phyloP scores from a whole-genome alignment of 768 basidiomycete genomes.

The Auriscalpium vulgare region DNA sequence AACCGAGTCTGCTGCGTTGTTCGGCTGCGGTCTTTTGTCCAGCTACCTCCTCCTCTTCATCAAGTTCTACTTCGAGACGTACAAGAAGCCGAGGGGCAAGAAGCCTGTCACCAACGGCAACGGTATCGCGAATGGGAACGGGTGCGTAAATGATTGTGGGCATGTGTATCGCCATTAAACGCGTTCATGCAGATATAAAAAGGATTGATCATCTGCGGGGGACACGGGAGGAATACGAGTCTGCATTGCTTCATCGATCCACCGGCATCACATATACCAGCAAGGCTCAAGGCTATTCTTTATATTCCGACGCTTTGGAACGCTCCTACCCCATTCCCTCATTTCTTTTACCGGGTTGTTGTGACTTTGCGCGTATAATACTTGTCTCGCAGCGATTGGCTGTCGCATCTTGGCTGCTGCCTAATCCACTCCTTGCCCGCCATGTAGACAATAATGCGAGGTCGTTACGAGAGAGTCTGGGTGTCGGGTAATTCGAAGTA shows the following conservation, averaged over 20 bases:
- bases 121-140: constrained; percentile 34
- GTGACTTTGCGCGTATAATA: constrained; percentile 2
- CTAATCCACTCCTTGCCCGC: background rate
- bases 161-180: too few relatives aligned
- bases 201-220: background rate
- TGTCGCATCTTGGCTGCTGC: constrained; percentile 2
- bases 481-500: too few relatives aligned
- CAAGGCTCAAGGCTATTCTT: constrained; percentile 8
- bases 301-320: background rate
- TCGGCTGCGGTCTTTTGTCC: constrained; percentile 84
- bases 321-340: constrained; percentile 6
- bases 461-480: background rate
- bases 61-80: constrained; percentile 86
- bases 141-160: constrained; percentile 15
- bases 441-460: background rate
- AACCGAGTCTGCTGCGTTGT: constrained; percentile 77
- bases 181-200: background rate
- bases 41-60: constrained; percentile 93
- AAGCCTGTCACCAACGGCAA: constrained; percentile 33
- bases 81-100: constrained; percentile 53
- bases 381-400: constrained; percentile 2
- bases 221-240: background rate
- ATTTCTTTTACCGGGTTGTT: constrained; percentile 1
- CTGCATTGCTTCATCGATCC: constrained; percentile 2
- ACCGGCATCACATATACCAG: constrained; percentile 14